These are phyloP conservation scores for Clitopilus hobsonii DNA, from an alignment of 768 basidiomycete genomes.

Conservation along the genomic window DNA sequence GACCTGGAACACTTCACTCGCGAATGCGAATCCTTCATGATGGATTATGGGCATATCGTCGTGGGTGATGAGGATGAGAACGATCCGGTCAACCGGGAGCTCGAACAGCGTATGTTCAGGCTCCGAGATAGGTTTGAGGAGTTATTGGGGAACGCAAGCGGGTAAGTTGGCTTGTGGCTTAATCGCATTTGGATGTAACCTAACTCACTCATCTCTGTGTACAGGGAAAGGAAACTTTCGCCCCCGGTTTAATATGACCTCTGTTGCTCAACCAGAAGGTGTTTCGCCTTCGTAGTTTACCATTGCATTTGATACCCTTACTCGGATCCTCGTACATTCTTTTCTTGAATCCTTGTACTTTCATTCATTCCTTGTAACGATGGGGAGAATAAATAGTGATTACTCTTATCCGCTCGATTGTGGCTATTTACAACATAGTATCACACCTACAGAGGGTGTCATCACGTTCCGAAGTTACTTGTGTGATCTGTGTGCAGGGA, in stretches of 20 bases:
- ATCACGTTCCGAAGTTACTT: too few relatives aligned
- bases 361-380: too few relatives aligned
- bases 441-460: too few relatives aligned
- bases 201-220: not conserved
- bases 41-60: slow-evolving; percentile 50
- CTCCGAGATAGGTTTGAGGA: slow-evolving; percentile 42
- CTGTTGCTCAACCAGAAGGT: too few relatives aligned
- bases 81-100: not conserved
- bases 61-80: slow-evolving; percentile 20
- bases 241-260: not conserved
- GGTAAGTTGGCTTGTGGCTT: not conserved
- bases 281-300: too few relatives aligned
- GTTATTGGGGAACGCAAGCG: slow-evolving; percentile 36
- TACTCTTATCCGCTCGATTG: too few relatives aligned
- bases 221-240: not conserved
- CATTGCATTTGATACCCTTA: too few relatives aligned
- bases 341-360: too few relatives aligned
- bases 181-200: not conserved
- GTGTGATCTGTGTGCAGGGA: too few relatives aligned
- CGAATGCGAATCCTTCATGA: slow-evolving; percentile 49
- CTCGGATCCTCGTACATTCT: too few relatives aligned
- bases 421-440: too few relatives aligned
- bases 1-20: slow-evolving; percentile 69
- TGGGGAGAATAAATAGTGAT: too few relatives aligned
- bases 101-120: not conserved